These are phyloP conservation scores for Cavenderia fasciculata DNA, from an alignment of 78 protist species.

Conservation along the genomic window DNA sequence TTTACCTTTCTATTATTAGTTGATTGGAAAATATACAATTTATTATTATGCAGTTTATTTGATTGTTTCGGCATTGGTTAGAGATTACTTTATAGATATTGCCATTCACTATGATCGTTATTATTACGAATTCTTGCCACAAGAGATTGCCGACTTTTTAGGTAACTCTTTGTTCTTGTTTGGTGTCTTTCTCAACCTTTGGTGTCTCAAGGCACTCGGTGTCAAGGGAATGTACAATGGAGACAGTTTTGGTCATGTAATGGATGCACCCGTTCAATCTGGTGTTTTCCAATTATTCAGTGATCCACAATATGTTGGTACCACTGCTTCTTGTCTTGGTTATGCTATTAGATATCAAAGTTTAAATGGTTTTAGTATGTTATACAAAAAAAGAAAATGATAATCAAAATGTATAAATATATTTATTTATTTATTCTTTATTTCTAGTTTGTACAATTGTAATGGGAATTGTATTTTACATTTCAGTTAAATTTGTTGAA, in stretches of 20 bases:
- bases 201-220: conserved; percentile 67
- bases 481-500: conserved; percentile 74
- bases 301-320: conserved; percentile 84
- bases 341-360: conserved; percentile 59
- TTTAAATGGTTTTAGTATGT: conserved; percentile 59
- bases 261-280: conserved; percentile 72
- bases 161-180: conserved; percentile 50
- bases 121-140: conserved; percentile 11
- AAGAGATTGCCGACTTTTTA: neutral
- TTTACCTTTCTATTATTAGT: neutral
- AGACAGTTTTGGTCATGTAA: conserved; percentile 71
- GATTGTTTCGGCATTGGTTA: conserved; percentile 41
- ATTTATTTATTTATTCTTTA: neutral
- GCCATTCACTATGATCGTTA: conserved; percentile 1
- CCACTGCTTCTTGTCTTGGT: conserved; percentile 59
- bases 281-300: conserved; percentile 58
- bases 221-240: conserved; percentile 84
- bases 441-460: conserved; percentile 29
- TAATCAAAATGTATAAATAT: neutral
- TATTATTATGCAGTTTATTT: conserved; percentile 76
- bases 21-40: conserved; percentile 65
- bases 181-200: conserved; percentile 70
- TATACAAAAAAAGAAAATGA: neutral
- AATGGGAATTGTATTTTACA: conserved; percentile 63
- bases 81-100: conserved; percentile 71